Evolutionary conservation across 371 early-diverging fungal genomes (phyloP).

Genomic region (Apophysomyces trapeziformis): DNA sequence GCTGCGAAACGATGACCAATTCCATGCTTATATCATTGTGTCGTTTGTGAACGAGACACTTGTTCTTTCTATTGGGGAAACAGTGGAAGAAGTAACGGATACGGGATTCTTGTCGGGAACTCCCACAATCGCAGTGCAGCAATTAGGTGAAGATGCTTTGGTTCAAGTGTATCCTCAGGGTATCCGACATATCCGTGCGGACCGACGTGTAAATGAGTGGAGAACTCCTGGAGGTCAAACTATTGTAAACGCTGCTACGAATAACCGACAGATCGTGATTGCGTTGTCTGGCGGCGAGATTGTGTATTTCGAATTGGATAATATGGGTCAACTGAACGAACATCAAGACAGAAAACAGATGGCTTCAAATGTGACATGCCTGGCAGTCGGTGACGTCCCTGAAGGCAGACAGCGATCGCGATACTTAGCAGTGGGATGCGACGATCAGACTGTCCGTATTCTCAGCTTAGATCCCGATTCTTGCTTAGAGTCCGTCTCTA

Average conservation of each 20-base stretch:
- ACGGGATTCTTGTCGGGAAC: constrained; percentile 83
- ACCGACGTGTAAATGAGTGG: constrained; percentile 95
- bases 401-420: constrained; percentile 79
- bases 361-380: constrained; percentile 70
- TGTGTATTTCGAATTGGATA: constrained; percentile 94
- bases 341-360: constrained; percentile 80
- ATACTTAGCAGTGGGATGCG: constrained; percentile 92
- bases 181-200: constrained; percentile 86
- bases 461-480: constrained; percentile 82
- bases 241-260: constrained; percentile 82
- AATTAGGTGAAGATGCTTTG: constrained; percentile 87
- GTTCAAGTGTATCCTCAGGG: constrained; percentile 91
- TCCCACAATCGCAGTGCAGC: constrained; percentile 85
- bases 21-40: constrained; percentile 89
- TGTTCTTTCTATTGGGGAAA: constrained; percentile 92
- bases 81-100: constrained; percentile 93
- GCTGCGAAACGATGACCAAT: constrained; percentile 64
- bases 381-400: constrained; percentile 84
- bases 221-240: constrained; percentile 75
- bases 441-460: constrained; percentile 91
- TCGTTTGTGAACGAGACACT: constrained; percentile 94
- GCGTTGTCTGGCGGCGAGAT: constrained; percentile 85
- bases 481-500: constrained; percentile 78
- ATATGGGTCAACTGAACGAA: constrained; percentile 86
- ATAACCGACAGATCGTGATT: constrained; percentile 83